Evolutionary conservation across 768 basidiomycete genomes (phyloP), one percentile per base, ranked within the genome.

Genomic region (Coprinopsis cinerea): DNA sequence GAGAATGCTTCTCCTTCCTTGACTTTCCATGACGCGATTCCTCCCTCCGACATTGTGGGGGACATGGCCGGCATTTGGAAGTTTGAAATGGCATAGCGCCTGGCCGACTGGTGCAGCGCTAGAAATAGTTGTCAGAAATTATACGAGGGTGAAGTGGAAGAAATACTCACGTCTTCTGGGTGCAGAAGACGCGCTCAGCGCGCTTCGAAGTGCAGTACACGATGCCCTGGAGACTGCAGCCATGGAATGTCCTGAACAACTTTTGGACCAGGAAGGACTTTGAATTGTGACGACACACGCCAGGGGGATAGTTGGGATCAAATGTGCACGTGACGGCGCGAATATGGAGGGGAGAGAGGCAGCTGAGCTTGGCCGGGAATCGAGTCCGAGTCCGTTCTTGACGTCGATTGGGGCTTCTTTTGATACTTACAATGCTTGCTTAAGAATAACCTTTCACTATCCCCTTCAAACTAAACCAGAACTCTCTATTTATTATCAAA

Each of bases 31-130:
- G 75, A 76, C 0, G 91, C 73, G 56, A 98, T 89, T 2, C 88
- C 92, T 41, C 93, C 93, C 68, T 96, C 93, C 0, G 89, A 92
- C 89, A 98, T 93, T 7, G 92, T 96, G n/a, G 92, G 93, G 2
- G 88, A 93, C 93, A 97, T 95, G 53, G 94, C 94, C 2, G 94
- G 94, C 92, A 97, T 95, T 23, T 46, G 40, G 37, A 57, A 45
- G 32, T 47, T 14, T 25, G 52, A 49, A 24, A 57, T 47, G n/a
- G 51, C 56, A 28, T 48, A 39, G 27, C 59, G 53, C 20, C 44
- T 37, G 22, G 32, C 30, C 34, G 57, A 53, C n/a, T 48, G 48
- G 46, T 60, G 59, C 20, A 60, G 27, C 32, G 37, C 59, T 60
- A 51, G 5, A 10, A 37, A 28, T 45, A 51, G 34, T 18, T 11